Percentiles rank a stretch among this genome's conserved stretches.
Evolutionary conservation across 768 basidiomycete genomes (phyloP).

Genomic region (Ramaria sp.): DNA sequence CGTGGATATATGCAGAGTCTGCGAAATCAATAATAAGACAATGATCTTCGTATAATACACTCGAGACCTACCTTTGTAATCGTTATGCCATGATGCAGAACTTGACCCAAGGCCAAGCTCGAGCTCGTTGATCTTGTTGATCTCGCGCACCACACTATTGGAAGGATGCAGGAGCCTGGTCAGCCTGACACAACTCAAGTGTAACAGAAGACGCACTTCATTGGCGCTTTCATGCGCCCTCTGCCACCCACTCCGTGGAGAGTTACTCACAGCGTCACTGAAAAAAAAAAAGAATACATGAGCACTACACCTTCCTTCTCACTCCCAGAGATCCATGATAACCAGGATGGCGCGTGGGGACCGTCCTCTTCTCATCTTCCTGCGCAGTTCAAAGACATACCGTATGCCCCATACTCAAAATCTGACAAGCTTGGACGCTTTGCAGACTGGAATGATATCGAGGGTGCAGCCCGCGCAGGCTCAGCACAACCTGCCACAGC

Average conservation of each 20-base stretch:
- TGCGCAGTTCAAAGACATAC: constrained; percentile 91
- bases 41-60: neutral
- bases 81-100: constrained; percentile 87
- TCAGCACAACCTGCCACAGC: constrained; percentile 30
- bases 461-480: constrained; percentile 35
- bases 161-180: constrained; percentile 8
- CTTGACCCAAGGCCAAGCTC: constrained; percentile 72
- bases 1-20: constrained; percentile 94
- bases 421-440: constrained; percentile 96
- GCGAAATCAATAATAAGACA: constrained; percentile 9
- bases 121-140: constrained; percentile 83
- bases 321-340: constrained; percentile 81
- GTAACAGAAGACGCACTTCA: constrained; percentile 50
- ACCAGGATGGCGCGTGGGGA: constrained; percentile 91
- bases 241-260: neutral
- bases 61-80: constrained; percentile 64
- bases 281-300: constrained; percentile 6
- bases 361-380: constrained; percentile 76
- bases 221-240: constrained; percentile 20
- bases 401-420: constrained; percentile 98
- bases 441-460: constrained; percentile 91
- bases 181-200: constrained; percentile 4
- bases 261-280: neutral
- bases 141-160: constrained; percentile 81
- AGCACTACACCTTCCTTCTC: constrained; percentile 55